Conservation (phyloP, 1,284 basidiomycete genomes). For the Naganishia cerealis region DNA sequence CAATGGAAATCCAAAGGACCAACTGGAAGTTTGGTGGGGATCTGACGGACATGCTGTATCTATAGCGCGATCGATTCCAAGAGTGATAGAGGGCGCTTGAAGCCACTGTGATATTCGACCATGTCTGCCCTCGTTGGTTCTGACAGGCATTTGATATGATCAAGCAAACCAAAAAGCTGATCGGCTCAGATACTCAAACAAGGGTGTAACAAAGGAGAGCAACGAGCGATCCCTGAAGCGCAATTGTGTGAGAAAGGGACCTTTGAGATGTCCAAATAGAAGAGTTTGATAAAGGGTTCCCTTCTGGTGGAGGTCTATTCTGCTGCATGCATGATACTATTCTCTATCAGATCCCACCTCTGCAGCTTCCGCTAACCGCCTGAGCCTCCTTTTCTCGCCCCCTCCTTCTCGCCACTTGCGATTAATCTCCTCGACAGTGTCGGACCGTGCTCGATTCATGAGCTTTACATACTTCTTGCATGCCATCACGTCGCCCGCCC, state of each 20-base stretch:
- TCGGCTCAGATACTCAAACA: not conserved
- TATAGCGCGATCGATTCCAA: not conserved
- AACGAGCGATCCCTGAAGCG: not conserved
- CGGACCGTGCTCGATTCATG: constrained; percentile 65
- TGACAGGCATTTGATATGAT: not conserved
- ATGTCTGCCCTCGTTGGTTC: not conserved
- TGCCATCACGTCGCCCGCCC: constrained; percentile 68
- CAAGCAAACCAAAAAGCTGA: not conserved
- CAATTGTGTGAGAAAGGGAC: not conserved
- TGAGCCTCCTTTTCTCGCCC: constrained; percentile 32
- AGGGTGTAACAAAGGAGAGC: not conserved
- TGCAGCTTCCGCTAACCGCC: constrained; percentile 12
- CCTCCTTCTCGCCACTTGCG: constrained; percentile 68
- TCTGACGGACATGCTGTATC: not conserved
- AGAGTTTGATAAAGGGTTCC: too few species aligned
- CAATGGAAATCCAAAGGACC: not conserved
- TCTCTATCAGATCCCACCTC: constrained; percentile 7
- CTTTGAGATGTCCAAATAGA: not conserved
- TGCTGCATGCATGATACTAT: not conserved
- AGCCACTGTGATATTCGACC: not conserved
- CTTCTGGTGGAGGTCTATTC: not conserved
- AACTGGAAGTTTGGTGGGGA: not conserved
- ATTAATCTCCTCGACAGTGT: constrained; percentile 71
- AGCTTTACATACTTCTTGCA: constrained; percentile 67
- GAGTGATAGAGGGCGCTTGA: not conserved